A percentile compares a stretch with the other conserved stretches of the same genome.
Evolutionary conservation across 371 early-diverging fungal genomes (phyloP).

Genomic region (Funneliformis caledonium): DNA sequence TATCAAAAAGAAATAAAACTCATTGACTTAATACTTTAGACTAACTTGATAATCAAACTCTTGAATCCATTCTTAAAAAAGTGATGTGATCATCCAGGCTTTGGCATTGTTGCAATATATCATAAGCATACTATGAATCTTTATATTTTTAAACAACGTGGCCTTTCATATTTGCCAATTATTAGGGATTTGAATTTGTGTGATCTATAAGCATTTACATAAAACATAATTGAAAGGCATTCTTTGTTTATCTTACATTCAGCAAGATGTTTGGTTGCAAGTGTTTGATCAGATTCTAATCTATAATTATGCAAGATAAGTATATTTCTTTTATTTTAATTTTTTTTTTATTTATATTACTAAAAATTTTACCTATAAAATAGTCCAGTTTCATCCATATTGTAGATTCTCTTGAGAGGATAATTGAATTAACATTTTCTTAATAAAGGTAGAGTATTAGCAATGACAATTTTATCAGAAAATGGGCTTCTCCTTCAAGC

Average conservation of each 20-base stretch:
- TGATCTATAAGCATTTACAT: slow-evolving; percentile 16
- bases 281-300: slow-evolving; percentile 27
- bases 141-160: slow-evolving; percentile 20
- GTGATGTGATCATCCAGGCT: slow-evolving; percentile 32
- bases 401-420: too few relatives aligned
- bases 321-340: too few relatives aligned
- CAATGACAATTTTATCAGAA: too few relatives aligned
- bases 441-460: too few relatives aligned
- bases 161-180: slow-evolving; percentile 26
- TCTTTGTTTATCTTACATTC: neutral
- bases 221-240: slow-evolving; percentile 2
- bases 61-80: slow-evolving; percentile 31
- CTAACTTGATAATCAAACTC: slow-evolving; percentile 8
- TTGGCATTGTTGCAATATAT: slow-evolving; percentile 22
- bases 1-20: neutral
- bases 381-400: too few relatives aligned
- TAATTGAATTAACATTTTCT: too few relatives aligned
- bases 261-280: neutral
- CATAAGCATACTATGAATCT: neutral
- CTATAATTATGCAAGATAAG: neutral
- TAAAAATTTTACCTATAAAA: too few relatives aligned
- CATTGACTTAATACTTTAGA: neutral
- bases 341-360: too few relatives aligned
- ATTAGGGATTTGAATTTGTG: slow-evolving; percentile 12
- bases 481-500: too few relatives aligned